Evolutionary conservation across 1,284 basidiomycete species (phyloP).

Genomic region (Rhodotorula sp.): DNA sequence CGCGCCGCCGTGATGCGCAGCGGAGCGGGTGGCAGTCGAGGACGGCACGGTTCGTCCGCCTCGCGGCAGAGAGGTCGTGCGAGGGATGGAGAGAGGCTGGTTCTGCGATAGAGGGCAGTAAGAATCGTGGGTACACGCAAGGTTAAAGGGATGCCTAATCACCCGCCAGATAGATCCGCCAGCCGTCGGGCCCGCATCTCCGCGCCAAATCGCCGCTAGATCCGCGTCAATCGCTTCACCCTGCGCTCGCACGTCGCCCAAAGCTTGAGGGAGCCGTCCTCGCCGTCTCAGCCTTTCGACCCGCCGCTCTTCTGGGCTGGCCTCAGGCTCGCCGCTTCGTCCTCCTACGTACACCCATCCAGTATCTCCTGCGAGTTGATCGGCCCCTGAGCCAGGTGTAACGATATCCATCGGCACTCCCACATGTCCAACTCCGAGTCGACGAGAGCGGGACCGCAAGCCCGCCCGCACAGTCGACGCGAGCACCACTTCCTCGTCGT

Average conservation of each 20-base stretch:
- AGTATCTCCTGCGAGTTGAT: slow-evolving; percentile 2
- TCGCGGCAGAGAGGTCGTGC: slow-evolving; percentile 3
- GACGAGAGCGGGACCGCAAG: not conserved
- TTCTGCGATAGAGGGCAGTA: not conserved
- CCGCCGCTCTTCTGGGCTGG: slow-evolving; percentile 3
- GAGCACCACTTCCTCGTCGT: too few relatives aligned
- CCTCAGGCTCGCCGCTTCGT: not conserved
- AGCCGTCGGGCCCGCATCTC: not conserved
- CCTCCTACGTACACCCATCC: slow-evolving; percentile 5
- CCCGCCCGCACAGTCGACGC: not conserved
- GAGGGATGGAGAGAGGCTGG: slow-evolving; percentile 2
- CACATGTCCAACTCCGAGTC: not conserved
- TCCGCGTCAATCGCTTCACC: not conserved
- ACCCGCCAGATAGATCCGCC: slow-evolving; percentile 5
- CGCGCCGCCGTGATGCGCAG: too few relatives aligned
- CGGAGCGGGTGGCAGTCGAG: not conserved
- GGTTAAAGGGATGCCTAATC: not conserved
- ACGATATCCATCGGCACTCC: not conserved
- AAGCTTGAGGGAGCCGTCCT: not conserved
- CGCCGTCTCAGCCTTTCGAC: not conserved
- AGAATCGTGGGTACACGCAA: not conserved
- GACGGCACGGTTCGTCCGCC: slow-evolving; percentile 7
- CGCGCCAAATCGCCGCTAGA: not conserved
- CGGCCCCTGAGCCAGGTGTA: too few relatives aligned
- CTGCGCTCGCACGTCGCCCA: not conserved